These are phyloP conservation scores for Fusarium anthophilum DNA, from an alignment of 2,329 filamentous ascomycete species.

Conservation along the genomic window DNA sequence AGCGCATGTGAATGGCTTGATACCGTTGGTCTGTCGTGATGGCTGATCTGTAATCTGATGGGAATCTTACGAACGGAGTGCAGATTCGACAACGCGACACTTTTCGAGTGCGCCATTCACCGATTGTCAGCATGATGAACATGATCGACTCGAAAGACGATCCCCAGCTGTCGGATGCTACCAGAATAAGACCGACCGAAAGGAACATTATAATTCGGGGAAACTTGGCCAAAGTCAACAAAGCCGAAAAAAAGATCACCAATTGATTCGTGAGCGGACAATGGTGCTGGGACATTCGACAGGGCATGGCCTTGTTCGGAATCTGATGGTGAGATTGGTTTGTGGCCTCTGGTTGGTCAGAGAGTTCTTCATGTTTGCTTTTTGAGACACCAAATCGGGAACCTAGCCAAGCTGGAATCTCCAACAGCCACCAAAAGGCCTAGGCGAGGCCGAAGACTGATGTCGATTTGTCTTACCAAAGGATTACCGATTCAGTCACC, in stretches of 20 bases:
- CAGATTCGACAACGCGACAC: background rate
- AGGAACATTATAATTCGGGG: constrained; percentile 1
- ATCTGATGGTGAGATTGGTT: constrained; percentile 18
- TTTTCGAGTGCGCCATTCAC: background rate
- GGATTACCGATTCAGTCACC: background rate
- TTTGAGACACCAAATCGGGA: constrained; percentile 30
- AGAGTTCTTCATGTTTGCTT: constrained; percentile 37
- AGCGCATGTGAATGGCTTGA: constrained; percentile 29
- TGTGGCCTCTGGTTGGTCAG: constrained; percentile 30
- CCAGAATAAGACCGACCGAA: constrained; percentile 13
- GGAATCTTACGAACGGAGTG: constrained; percentile 8
- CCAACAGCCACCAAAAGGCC: constrained; percentile 20
- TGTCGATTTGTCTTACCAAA: constrained; percentile 6
- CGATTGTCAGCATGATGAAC: background rate
- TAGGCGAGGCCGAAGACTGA: constrained; percentile 28
- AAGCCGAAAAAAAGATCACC: constrained; percentile 17
- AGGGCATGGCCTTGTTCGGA: constrained; percentile 35
- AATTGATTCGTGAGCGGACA: constrained; percentile 20
- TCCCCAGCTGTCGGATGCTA: constrained; percentile 16
- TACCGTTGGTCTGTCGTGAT: constrained; percentile 6
- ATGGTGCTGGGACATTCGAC: constrained; percentile 26
- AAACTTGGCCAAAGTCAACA: background rate
- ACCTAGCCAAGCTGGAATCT: constrained; percentile 32
- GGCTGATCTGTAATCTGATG: constrained; percentile 10
- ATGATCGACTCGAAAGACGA: background rate